phyloP scores from a whole-genome alignment of 208 protist genomes.

The Leishmania lainsoni region DNA sequence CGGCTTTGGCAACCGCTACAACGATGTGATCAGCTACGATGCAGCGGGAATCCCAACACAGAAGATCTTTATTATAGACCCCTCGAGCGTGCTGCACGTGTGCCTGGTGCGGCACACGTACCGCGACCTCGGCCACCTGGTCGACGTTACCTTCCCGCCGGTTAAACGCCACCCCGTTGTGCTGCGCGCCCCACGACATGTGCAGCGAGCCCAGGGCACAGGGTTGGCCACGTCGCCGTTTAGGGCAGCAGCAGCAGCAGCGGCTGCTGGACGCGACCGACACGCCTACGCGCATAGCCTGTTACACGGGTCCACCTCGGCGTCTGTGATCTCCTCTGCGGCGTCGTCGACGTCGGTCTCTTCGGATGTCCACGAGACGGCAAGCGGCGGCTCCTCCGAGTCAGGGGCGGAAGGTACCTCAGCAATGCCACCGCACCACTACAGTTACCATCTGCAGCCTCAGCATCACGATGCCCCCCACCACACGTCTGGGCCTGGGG shows the following conservation, averaged over 20 bases:
- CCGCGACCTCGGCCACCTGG: slow-evolving; percentile 72
- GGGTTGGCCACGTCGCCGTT: background rate
- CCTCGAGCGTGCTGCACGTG: slow-evolving; percentile 74
- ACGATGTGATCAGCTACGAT: slow-evolving; percentile 89
- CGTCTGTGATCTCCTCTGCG: background rate
- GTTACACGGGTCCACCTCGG: slow-evolving; percentile 25
- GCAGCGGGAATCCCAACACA: slow-evolving; percentile 75
- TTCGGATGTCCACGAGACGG: background rate
- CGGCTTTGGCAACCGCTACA: slow-evolving; percentile 92
- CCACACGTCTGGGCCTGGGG: background rate
- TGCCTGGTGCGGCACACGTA: slow-evolving; percentile 81
- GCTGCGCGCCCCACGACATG: slow-evolving; percentile 18
- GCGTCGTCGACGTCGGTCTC: background rate
- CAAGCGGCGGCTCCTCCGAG: background rate
- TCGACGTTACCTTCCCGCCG: slow-evolving; percentile 89
- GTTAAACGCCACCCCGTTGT: slow-evolving; percentile 18
- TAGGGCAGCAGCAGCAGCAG: background rate
- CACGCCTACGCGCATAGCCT: slow-evolving; percentile 20
- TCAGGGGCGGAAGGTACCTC: background rate
- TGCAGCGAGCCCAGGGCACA: slow-evolving; percentile 1
- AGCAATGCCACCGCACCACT: no score
- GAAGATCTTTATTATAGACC: slow-evolving; percentile 91
- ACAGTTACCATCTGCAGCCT: background rate
- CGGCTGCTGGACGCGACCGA: slow-evolving; percentile 2
- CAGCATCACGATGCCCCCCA: background rate